A percentile compares a stretch with the other conserved stretches of the same genome.
Evolutionary conservation across 371 early-diverging fungal species (phyloP).

Genomic region (Mucor irregularis): DNA sequence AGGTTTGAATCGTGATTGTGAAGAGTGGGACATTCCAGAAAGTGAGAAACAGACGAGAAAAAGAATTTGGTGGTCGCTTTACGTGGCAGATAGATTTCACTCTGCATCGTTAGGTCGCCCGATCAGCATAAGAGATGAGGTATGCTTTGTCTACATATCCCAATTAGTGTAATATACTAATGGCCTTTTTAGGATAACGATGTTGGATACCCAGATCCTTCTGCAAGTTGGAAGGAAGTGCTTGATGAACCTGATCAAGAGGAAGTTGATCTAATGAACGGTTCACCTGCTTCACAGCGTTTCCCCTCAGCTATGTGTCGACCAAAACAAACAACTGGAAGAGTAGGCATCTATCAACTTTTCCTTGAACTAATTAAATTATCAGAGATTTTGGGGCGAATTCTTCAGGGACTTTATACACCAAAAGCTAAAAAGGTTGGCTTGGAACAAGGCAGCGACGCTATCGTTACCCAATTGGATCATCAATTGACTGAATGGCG

Average conservation of each 20-base stretch:
- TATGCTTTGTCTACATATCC: too few species aligned
- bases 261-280: too few species aligned
- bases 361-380: slow-evolving; percentile 43
- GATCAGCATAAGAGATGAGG: slow-evolving; percentile 41
- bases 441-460: slow-evolving; percentile 38
- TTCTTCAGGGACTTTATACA: slow-evolving; percentile 38
- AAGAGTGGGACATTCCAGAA: slow-evolving; percentile 38
- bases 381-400: slow-evolving; percentile 38
- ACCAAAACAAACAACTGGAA: neutral
- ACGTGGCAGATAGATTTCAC: slow-evolving; percentile 41
- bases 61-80: slow-evolving; percentile 45
- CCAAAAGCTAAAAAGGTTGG: slow-evolving; percentile 39
- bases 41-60: slow-evolving; percentile 41
- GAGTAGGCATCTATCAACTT: slow-evolving; percentile 28
- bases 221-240: slow-evolving; percentile 36
- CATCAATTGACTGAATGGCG: slow-evolving; percentile 45
- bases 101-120: slow-evolving; percentile 39
- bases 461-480: slow-evolving; percentile 34
- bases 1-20: slow-evolving; percentile 39
- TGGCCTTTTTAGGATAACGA: slow-evolving; percentile 26
- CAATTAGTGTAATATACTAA: neutral
- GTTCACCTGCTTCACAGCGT: slow-evolving; percentile 34
- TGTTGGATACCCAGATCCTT: slow-evolving; percentile 34
- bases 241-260: slow-evolving; percentile 31
- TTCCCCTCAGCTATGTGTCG: neutral